phyloP scores from a whole-genome alignment of 805 yeast species.

The Babjeviella inositovora region DNA sequence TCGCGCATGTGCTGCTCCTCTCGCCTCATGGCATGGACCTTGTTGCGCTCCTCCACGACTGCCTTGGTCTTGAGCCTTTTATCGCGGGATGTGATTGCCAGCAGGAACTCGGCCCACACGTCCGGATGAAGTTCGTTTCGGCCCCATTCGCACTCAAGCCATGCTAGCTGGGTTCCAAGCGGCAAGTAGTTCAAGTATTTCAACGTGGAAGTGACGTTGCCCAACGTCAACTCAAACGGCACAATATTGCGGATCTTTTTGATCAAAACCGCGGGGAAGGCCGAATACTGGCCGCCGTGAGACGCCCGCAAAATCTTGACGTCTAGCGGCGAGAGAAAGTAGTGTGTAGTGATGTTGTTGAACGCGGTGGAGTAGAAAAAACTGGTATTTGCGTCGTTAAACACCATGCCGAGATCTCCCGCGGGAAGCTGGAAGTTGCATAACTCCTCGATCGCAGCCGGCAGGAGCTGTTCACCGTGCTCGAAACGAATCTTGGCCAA shows the following conservation, averaged over 20 bases:
- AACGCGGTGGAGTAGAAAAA: constrained; percentile 72
- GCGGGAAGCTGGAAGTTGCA: background rate
- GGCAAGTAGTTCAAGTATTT: constrained; percentile 78
- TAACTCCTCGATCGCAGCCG: background rate
- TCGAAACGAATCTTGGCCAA: too few relatives aligned
- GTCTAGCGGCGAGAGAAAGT: constrained; percentile 66
- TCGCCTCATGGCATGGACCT: constrained; percentile 1
- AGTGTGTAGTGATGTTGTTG: constrained; percentile 40
- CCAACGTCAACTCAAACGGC: constrained; percentile 50
- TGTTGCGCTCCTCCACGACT: constrained; percentile 3
- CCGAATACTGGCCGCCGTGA: constrained; percentile 38
- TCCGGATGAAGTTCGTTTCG: constrained; percentile 10
- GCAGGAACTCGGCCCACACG: constrained; percentile 23
- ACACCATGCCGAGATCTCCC: constrained; percentile 4
- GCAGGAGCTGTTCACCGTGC: background rate
- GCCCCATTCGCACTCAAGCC: constrained; percentile 76
- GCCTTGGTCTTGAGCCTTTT: constrained; percentile 5
- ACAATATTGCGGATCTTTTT: constrained; percentile 53
- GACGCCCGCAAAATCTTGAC: constrained; percentile 51
- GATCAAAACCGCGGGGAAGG: constrained; percentile 51
- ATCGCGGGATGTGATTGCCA: constrained; percentile 18
- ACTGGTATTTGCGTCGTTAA: constrained; percentile 27
- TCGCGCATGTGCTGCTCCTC: constrained; percentile 2
- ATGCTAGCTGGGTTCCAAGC: constrained; percentile 68
- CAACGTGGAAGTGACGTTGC: constrained; percentile 35